Evolutionary conservation across 257 asterid genomes (phyloP), one percentile per base, ranked within the genome.

Genomic region (Solanum lignicaule): DNA sequence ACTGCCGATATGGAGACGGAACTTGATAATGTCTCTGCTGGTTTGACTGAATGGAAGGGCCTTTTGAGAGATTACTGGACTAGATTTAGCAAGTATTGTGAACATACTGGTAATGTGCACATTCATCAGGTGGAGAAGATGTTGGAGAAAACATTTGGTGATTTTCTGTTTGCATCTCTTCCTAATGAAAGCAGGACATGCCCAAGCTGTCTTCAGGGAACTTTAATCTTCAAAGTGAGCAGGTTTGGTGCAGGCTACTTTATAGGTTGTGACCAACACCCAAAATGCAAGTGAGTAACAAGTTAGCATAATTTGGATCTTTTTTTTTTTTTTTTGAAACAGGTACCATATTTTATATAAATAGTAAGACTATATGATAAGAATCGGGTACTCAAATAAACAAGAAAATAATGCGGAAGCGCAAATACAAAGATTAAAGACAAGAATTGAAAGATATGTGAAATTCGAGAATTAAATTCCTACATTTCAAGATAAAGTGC

Each of bases 1-100:
- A 97, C 99, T 84, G 98, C 99, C 32, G 98, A 95, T 83, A 97
- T 97, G 98, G 98, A 95, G 94, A 93, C 95, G 87, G 98, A 97
- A 87, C 98, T 97, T 36, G 99, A 97, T 89, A 97, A 97, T 89
- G 98, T 97, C 86, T 95, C 98, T 31, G 96, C 95, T 89, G 98
- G 98, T 85, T 88, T 89, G 86, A 95, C 98, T 73, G 99, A 97
- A 88, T 97, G 99, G 99, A 97, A 95, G 89, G 99, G 98, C 88
- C 99, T 97, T 90, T 90, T 97, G 71, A 92, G 85, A 88, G 99
- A 97, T 93, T 97, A 97, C 71, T 97, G 98, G 99, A 93, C 95
- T 86, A 95, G 98, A 90, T 97, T 95, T 91, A 94, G 95, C 91
- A 93, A 95, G 90, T 94, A 95, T 79, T 95, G 98, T 84, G 96